Conservation (phyloP, 1,139 yeast genomes). For the Geotrichum cucujoidarum region DNA sequence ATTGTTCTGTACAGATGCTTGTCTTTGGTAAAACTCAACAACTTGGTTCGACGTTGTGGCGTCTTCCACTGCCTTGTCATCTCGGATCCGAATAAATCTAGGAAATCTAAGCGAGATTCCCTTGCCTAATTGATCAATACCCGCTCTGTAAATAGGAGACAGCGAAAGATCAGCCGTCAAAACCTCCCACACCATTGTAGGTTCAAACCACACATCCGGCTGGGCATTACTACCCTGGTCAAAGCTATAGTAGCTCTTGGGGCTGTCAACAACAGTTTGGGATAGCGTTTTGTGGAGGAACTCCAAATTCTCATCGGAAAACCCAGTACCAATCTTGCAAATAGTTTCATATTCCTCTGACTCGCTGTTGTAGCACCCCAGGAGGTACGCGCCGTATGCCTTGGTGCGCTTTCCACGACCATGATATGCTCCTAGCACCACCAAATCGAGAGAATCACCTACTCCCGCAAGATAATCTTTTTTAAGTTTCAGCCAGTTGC, state of each 20-base stretch:
- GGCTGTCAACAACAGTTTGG: conserved; percentile 61
- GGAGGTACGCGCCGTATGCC: conserved; percentile 84
- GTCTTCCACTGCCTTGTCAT: conserved; percentile 82
- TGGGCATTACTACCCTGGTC: conserved; percentile 51
- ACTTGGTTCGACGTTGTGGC: conserved; percentile 87
- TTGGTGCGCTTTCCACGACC: conserved; percentile 96
- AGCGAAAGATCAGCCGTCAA: conserved; percentile 90
- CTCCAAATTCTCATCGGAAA: conserved; percentile 76
- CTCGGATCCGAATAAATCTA: conserved; percentile 76
- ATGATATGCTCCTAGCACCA: conserved; percentile 88
- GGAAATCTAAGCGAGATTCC: conserved; percentile 93
- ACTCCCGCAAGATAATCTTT: conserved; percentile 82
- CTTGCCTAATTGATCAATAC: conserved; percentile 66
- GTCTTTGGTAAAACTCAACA: conserved; percentile 82
- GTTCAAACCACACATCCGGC: conserved; percentile 98
- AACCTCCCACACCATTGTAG: conserved; percentile 80
- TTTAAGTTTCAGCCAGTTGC: conserved; percentile 93
- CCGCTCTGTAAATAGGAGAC: conserved; percentile 91
- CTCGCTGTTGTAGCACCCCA: conserved; percentile 86
- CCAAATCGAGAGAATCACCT: conserved; percentile 92
- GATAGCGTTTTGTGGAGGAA: conserved; percentile 55
- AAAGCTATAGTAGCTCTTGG: conserved; percentile 67
- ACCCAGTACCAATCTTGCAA: conserved; percentile 97
- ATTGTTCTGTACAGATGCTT: conserved; percentile 41
- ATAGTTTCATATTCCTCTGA: conserved; percentile 91